Evolutionary conservation across 164 flowering plant species (phyloP).

Genomic region (Sextonia rubra): DNA sequence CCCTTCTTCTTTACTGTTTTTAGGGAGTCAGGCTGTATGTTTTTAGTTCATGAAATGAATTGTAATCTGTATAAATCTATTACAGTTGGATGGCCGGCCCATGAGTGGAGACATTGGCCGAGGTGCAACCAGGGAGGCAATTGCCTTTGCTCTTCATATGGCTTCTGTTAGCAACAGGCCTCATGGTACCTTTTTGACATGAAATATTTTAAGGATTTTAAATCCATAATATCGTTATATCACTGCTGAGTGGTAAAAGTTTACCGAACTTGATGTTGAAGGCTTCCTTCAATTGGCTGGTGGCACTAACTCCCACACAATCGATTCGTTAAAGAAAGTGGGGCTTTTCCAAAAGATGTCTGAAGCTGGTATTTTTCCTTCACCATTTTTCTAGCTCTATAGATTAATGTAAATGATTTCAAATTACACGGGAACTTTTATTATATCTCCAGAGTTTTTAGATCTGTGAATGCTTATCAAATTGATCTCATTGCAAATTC

Average conservation of each 20-base stretch:
- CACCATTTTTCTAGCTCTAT: background rate
- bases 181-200: conserved; percentile 33
- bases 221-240: background rate
- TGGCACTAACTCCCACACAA: conserved; percentile 80
- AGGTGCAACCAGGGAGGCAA: conserved; percentile 76
- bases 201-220: background rate
- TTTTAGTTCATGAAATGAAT: too few relatives aligned
- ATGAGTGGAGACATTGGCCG: conserved; percentile 96
- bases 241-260: background rate
- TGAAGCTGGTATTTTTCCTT: conserved; percentile 19
- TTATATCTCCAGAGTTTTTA: background rate
- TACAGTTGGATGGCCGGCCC: conserved; percentile 90
- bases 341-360: conserved; percentile 48
- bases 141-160: conserved; percentile 57
- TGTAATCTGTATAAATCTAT: background rate
- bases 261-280: conserved; percentile 13
- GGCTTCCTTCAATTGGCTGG: conserved; percentile 93
- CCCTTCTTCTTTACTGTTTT: too few relatives aligned
- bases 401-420: background rate
- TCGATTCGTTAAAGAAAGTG: conserved; percentile 50
- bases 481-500: background rate
- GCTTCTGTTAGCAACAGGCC: conserved; percentile 53
- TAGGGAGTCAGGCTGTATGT: background rate
- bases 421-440: background rate
- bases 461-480: background rate